Evolutionary conservation across 148 eudicot genomes (phyloP).

Genomic region (Bassia scoparia): DNA sequence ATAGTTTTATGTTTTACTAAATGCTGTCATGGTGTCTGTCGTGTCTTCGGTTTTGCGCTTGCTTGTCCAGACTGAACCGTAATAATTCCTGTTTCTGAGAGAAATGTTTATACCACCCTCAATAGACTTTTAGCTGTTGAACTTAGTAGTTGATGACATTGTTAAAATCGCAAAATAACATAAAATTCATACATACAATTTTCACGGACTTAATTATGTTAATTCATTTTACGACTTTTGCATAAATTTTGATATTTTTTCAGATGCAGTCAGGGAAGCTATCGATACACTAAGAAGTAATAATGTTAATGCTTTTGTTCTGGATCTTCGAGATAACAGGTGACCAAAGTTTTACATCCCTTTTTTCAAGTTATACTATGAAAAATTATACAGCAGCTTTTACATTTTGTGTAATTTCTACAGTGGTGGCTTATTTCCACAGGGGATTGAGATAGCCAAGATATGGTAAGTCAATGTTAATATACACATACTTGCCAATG

Average conservation of each 20-base stretch:
- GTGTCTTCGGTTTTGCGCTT: background rate
- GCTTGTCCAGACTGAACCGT: background rate
- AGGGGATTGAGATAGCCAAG: slow-evolving; percentile 92
- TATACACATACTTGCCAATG: background rate
- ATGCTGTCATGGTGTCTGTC: background rate
- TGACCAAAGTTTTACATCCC: slow-evolving; percentile 31
- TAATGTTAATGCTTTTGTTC: slow-evolving; percentile 77
- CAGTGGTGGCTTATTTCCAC: slow-evolving; percentile 99
- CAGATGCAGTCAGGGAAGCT: slow-evolving; percentile 92
- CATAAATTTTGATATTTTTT: slow-evolving; percentile 11
- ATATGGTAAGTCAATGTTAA: slow-evolving; percentile 59
- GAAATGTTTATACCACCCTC: background rate
- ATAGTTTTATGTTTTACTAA: background rate
- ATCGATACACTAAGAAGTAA: slow-evolving; percentile 70
- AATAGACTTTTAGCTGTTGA: background rate
- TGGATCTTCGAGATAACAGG: slow-evolving; percentile 99
- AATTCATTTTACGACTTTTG: background rate
- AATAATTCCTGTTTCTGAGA: background rate
- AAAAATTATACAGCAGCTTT: slow-evolving; percentile 7
- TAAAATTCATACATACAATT: background rate
- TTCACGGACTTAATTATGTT: background rate
- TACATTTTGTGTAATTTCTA: slow-evolving; percentile 38
- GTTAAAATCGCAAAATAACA: background rate
- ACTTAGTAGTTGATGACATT: background rate
- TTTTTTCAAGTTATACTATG: slow-evolving; percentile 1